Conservation (phyloP, 352 stramenopile species). For the Pythium rhizo-oryzae region DNA sequence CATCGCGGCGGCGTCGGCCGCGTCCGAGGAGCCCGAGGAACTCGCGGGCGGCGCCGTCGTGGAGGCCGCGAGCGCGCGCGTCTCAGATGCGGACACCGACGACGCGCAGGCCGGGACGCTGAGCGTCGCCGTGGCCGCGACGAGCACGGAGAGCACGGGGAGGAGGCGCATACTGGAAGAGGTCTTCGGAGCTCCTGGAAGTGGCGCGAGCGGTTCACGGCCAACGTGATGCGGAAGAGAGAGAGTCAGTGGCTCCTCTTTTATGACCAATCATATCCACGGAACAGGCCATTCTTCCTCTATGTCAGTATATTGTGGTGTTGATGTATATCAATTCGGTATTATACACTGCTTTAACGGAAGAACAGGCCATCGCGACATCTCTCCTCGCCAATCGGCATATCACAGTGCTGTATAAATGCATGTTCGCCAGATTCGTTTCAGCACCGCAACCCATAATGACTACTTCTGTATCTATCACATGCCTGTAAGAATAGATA, state of each 20-base stretch:
- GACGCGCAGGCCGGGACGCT: no score
- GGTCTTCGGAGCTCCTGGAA: constrained; percentile 7
- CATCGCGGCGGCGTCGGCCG: constrained; percentile 2
- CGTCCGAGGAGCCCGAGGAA: neutral
- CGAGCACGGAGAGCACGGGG: constrained; percentile 7
- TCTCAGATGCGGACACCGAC: neutral
- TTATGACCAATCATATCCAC: neutral
- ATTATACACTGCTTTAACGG: neutral
- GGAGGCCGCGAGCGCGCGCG: constrained; percentile 6
- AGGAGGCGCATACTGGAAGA: constrained; percentile 5
- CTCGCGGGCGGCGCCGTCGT: neutral
- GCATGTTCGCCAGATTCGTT: neutral
- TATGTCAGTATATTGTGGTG: neutral
- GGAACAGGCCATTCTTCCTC: no score
- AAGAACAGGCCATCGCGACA: neutral
- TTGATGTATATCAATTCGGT: neutral
- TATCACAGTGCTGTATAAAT: constrained; percentile 1
- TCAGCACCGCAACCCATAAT: no score
- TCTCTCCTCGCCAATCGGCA: neutral
- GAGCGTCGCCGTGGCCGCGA: neutral
- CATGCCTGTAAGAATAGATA: no score
- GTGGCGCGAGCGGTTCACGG: neutral
- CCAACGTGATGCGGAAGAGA: neutral
- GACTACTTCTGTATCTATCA: no score
- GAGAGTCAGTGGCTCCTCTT: neutral